Evolutionary conservation across 2,329 filamentous ascomycete genomes (phyloP).

Genomic region (Neofusicoccum ribis): DNA sequence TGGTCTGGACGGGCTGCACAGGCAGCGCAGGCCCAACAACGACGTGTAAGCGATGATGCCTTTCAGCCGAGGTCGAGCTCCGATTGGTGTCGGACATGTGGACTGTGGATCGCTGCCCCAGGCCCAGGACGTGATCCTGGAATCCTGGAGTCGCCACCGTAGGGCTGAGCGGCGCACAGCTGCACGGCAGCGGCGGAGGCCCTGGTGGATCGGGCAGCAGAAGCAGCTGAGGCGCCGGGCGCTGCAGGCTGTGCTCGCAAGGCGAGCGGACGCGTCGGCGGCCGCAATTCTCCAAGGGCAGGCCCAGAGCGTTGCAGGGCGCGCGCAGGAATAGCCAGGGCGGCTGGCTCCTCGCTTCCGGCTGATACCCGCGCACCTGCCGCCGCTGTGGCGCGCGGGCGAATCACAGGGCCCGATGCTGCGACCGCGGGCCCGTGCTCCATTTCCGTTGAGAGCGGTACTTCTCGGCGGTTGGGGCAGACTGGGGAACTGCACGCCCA

Average conservation of each 20-base stretch:
- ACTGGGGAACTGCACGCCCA: constrained; percentile 12
- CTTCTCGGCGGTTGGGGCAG: constrained; percentile 17
- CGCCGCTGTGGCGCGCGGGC: background rate
- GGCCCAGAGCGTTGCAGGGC: background rate
- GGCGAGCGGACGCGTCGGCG: background rate
- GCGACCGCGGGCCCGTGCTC: constrained; percentile 13
- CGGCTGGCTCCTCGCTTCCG: constrained; percentile 3
- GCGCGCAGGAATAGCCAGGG: background rate
- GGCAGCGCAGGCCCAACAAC: constrained; percentile 10
- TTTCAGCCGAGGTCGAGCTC: constrained; percentile 5
- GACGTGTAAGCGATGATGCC: constrained; percentile 5
- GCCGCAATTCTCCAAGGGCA: background rate
- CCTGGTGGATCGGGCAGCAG: background rate
- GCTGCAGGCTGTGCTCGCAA: background rate
- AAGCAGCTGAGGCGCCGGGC: background rate
- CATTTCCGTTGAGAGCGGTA: constrained; percentile 19
- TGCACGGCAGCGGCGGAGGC: background rate
- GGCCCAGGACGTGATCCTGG: background rate
- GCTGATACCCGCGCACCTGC: constrained; percentile 8
- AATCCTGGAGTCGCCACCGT: constrained; percentile 14
- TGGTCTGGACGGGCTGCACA: background rate
- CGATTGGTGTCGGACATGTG: constrained; percentile 15
- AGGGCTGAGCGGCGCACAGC: background rate
- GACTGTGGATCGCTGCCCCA: constrained; percentile 13
- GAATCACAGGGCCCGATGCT: background rate